Evolutionary conservation across 2,329 filamentous ascomycete species (phyloP).

Genomic region (Botryosphaeria dothidea): DNA sequence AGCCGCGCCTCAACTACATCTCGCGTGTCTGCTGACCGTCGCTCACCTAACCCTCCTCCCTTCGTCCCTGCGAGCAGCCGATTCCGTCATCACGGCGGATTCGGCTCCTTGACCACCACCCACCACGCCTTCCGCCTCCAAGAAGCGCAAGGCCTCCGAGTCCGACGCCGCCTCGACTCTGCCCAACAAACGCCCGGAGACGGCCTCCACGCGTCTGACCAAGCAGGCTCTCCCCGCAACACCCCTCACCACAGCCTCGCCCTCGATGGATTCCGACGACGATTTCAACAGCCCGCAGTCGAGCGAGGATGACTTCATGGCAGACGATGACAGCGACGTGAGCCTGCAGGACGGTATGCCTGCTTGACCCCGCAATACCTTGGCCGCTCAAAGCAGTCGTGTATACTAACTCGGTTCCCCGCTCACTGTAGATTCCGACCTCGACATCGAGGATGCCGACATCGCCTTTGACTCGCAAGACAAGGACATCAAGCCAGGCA

Average conservation of each 20-base stretch:
- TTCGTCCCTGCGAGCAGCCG: slow-evolving; percentile 25
- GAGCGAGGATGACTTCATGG: slow-evolving; percentile 71
- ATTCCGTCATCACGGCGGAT: slow-evolving; percentile 44
- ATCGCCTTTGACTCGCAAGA: slow-evolving; percentile 64
- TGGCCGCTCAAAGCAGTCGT: background rate
- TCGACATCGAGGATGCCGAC: slow-evolving; percentile 60
- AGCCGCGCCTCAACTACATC: background rate
- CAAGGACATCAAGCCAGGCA: slow-evolving; percentile 71
- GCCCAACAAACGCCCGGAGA: slow-evolving; percentile 32
- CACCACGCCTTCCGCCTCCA: slow-evolving; percentile 38
- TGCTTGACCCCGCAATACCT: background rate
- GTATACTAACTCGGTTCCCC: slow-evolving; percentile 22
- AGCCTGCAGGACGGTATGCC: slow-evolving; percentile 46
- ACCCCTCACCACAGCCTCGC: slow-evolving; percentile 37
- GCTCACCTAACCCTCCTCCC: slow-evolving; percentile 4
- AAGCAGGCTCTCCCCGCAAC: slow-evolving; percentile 31
- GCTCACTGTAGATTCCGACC: slow-evolving; percentile 46
- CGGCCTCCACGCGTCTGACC: slow-evolving; percentile 18
- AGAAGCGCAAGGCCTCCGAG: slow-evolving; percentile 43
- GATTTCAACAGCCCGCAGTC: slow-evolving; percentile 86
- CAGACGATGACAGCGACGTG: slow-evolving; percentile 76
- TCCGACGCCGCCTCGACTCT: slow-evolving; percentile 32
- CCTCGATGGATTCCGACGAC: slow-evolving; percentile 90
- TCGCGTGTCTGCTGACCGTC: background rate
- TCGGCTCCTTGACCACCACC: slow-evolving; percentile 31